These are phyloP conservation scores for Psilocybe sp. DNA, from an alignment of 768 basidiomycete species.

Conservation along the genomic window DNA sequence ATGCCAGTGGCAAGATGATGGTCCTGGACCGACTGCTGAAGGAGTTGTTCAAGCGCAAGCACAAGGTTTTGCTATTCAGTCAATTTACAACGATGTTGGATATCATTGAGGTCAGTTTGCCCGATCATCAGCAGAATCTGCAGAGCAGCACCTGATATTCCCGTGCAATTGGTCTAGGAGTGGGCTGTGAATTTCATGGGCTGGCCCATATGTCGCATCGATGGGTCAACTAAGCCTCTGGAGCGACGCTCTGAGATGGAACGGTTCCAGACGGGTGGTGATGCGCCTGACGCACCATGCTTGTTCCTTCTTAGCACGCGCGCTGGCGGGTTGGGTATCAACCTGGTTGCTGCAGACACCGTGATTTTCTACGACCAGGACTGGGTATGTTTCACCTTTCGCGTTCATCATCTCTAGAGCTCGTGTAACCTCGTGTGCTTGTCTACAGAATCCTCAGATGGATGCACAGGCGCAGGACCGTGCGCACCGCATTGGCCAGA, in stretches of 20 bases:
- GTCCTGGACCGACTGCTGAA: slow-evolving; percentile 84
- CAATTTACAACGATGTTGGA: slow-evolving; percentile 98
- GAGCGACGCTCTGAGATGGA: slow-evolving; percentile 86
- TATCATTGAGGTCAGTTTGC: slow-evolving; percentile 78
- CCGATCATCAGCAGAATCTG: too few species aligned
- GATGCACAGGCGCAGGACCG: slow-evolving; percentile 95
- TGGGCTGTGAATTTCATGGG: slow-evolving; percentile 87
- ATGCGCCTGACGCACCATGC: slow-evolving; percentile 57
- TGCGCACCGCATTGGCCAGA: slow-evolving; percentile 96
- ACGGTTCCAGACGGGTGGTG: slow-evolving; percentile 72
- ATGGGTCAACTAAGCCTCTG: slow-evolving; percentile 79
- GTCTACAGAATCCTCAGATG: slow-evolving; percentile 84
- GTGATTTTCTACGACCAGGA: slow-evolving; percentile 94
- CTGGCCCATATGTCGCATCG: slow-evolving; percentile 87
- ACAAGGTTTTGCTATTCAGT: slow-evolving; percentile 86
- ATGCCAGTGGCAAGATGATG: slow-evolving; percentile 96
- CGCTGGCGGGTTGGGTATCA: slow-evolving; percentile 79
- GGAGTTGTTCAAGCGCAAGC: slow-evolving; percentile 73
- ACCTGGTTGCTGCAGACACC: slow-evolving; percentile 80
- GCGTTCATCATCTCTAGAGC: background rate
- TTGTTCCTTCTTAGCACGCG: slow-evolving; percentile 82
- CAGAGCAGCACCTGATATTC: too few species aligned
- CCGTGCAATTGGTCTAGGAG: too few species aligned
- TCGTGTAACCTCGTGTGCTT: background rate
- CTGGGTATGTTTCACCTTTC: slow-evolving; percentile 53